A percentile compares a stretch with the other conserved stretches of the same genome.
These are phyloP conservation scores for Grosmannia huntii DNA, from an alignment of 2,329 filamentous ascomycete genomes.

Conservation along the genomic window DNA sequence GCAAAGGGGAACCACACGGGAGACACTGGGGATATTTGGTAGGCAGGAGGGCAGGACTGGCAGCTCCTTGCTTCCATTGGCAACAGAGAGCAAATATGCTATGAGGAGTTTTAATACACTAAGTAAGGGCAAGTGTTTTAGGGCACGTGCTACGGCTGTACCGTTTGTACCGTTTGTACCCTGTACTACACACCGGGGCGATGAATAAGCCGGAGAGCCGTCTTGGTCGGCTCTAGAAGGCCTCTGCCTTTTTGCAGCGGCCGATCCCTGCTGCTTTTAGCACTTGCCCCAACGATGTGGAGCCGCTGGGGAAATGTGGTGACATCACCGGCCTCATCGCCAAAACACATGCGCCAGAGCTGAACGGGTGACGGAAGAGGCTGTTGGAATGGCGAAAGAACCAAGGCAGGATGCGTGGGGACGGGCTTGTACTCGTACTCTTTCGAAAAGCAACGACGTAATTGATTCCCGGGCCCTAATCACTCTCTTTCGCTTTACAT, in stretches of 20 bases:
- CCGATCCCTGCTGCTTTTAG: neutral
- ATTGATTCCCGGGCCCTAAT: neutral
- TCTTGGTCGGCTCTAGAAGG: neutral
- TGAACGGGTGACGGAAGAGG: neutral
- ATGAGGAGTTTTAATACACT: neutral
- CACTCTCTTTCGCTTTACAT: neutral
- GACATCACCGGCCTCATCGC: slow-evolving; percentile 3
- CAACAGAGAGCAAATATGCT: neutral
- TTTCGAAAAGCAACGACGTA: neutral
- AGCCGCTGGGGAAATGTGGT: neutral
- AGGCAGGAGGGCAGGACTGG: neutral
- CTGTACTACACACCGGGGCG: neutral
- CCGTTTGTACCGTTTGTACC: neutral
- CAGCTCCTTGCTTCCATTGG: neutral
- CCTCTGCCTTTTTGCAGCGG: neutral
- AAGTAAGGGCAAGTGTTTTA: neutral
- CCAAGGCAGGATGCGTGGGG: too few species aligned
- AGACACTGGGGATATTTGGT: neutral
- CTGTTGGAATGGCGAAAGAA: neutral
- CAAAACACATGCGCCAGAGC: neutral
- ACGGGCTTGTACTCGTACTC: neutral
- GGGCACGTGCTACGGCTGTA: neutral
- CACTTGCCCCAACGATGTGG: neutral
- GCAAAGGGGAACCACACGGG: neutral
- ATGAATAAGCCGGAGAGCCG: neutral